These are phyloP conservation scores for Daedalea quercina DNA, from an alignment of 768 basidiomycete genomes.

Conservation along the genomic window DNA sequence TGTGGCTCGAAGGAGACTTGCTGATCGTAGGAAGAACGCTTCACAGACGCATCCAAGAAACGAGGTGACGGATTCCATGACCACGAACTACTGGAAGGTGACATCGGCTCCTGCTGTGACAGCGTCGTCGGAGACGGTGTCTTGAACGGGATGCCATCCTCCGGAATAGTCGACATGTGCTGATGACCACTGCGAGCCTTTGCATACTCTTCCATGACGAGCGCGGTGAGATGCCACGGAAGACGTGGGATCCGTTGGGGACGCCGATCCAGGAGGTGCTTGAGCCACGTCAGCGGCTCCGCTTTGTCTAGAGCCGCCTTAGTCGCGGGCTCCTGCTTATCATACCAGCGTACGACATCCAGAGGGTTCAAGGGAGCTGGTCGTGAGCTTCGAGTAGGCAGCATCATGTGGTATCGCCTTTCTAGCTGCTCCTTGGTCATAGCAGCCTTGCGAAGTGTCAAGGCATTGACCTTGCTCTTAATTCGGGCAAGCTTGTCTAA, in stretches of 20 bases:
- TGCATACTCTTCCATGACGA: slow-evolving; percentile 61
- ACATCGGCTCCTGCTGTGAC: slow-evolving; percentile 14
- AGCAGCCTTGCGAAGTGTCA: slow-evolving; percentile 55
- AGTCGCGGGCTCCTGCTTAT: slow-evolving; percentile 38
- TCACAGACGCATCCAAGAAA: slow-evolving; percentile 31
- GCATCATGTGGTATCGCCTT: slow-evolving; percentile 56
- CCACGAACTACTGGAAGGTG: slow-evolving; percentile 18
- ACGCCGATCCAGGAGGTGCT: slow-evolving; percentile 49
- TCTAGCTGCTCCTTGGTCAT: slow-evolving; percentile 60
- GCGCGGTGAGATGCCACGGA: slow-evolving; percentile 61
- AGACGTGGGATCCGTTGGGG: slow-evolving; percentile 30
- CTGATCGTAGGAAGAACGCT: slow-evolving; percentile 37
- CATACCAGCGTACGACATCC: slow-evolving; percentile 55
- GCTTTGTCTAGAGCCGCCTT: slow-evolving; percentile 50
- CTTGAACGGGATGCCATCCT: slow-evolving; percentile 23
- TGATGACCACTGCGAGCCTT: slow-evolving; percentile 32
- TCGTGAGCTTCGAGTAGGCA: slow-evolving; percentile 28
- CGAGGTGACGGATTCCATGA: slow-evolving; percentile 31
- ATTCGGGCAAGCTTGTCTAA: slow-evolving; percentile 55
- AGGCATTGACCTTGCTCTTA: slow-evolving; percentile 39
- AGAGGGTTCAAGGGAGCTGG: slow-evolving; percentile 36
- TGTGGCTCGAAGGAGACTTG: slow-evolving; percentile 53
- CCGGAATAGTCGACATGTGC: slow-evolving; percentile 39
- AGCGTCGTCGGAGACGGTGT: slow-evolving; percentile 8
- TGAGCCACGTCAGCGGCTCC: slow-evolving; percentile 72